phyloP scores from a whole-genome alignment of 371 early-diverging fungal genomes.

The Fennellomyces sp. region DNA sequence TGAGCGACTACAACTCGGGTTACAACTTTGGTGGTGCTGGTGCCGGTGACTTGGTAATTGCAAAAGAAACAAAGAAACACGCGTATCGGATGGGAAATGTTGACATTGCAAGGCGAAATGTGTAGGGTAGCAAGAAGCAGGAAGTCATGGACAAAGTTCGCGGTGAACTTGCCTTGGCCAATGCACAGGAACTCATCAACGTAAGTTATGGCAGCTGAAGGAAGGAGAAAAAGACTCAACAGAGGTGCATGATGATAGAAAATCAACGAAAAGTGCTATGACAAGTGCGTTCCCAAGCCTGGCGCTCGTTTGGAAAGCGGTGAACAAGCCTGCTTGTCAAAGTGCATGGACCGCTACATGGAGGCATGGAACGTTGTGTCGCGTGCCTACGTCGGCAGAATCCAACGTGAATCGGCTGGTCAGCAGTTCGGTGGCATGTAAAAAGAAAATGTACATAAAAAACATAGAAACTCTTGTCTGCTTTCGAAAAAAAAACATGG shows the following conservation, averaged over 20 bases:
- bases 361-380: conserved; percentile 88
- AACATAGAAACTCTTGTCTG: background rate
- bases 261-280: conserved; percentile 86
- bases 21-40: conserved; percentile 36
- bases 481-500: background rate
- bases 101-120: too few relatives aligned
- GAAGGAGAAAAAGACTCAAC: background rate
- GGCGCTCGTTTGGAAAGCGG: conserved; percentile 68
- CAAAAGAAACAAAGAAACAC: background rate
- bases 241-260: conserved; percentile 46
- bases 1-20: conserved; percentile 45
- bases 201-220: conserved; percentile 35
- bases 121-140: conserved; percentile 70
- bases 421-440: conserved; percentile 35
- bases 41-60: conserved; percentile 24
- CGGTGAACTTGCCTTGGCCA: conserved; percentile 83
- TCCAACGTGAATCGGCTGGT: conserved; percentile 70
- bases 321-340: conserved; percentile 78
- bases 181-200: conserved; percentile 86
- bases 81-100: too few relatives aligned
- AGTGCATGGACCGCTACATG: conserved; percentile 90
- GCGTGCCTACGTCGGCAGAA: conserved; percentile 71
- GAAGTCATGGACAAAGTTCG: conserved; percentile 86
- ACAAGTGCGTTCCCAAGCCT: conserved; percentile 80
- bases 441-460: conserved; percentile 3